A percentile compares a stretch with the other conserved stretches of the same genome.
Conservation (phyloP, 2,329 filamentous ascomycete genomes). For the Penicillium rolfsii region DNA sequence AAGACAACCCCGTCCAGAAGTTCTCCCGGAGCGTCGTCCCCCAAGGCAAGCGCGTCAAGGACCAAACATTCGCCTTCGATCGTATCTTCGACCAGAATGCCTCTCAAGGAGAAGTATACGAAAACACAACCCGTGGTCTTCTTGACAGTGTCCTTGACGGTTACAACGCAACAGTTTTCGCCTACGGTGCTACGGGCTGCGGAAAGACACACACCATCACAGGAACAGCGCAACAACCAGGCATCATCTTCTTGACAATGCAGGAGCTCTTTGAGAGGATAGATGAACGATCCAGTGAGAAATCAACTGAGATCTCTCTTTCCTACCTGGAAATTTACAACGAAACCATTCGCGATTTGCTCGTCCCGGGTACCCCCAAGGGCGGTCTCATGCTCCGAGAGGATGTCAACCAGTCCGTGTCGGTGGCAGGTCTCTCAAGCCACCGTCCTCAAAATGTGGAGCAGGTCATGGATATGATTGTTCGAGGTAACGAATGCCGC, state of each 20-base stretch:
- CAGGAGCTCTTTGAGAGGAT: conserved; percentile 98
- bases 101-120: conserved; percentile 90
- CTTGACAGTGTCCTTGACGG: conserved; percentile 94
- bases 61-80: conserved; percentile 97
- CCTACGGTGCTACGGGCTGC: conserved; percentile 95
- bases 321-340: conserved; percentile 99
- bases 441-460: conserved; percentile 89
- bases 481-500: conserved; percentile 88
- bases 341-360: conserved; percentile 92
- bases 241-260: conserved; percentile 99
- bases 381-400: conserved; percentile 88
- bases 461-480: conserved; percentile 99
- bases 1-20: conserved; percentile 87
- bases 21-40: conserved; percentile 82
- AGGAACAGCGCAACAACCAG: conserved; percentile 86
- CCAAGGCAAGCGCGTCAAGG: conserved; percentile 88
- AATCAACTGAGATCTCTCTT: conserved; percentile 84
- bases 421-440: conserved; percentile 86
- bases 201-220: conserved; percentile 98
- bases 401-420: conserved; percentile 90
- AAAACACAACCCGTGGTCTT: conserved; percentile 84
- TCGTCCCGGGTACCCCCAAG: conserved; percentile 83
- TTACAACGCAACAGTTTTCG: conserved; percentile 98
- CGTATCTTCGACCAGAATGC: conserved; percentile 95
- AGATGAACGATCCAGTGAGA: conserved; percentile 79